phyloP scores from a whole-genome alignment of 306 rosid genomes.

The Glycine soja region DNA sequence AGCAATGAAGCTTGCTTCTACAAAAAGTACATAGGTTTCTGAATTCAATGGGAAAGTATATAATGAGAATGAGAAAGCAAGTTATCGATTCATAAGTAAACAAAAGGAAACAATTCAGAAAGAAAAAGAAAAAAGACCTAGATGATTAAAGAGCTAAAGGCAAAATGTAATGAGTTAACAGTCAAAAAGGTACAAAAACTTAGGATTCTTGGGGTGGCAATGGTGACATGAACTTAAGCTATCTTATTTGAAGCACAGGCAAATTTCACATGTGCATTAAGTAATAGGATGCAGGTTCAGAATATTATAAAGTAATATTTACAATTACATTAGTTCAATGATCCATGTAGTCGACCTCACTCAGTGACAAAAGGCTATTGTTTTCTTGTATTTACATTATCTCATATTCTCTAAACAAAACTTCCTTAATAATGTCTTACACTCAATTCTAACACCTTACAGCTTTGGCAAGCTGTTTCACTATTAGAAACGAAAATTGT shows the following conservation, averaged over 20 bases:
- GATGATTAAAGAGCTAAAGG: background rate
- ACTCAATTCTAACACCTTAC: background rate
- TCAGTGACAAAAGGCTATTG: background rate
- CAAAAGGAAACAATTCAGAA: background rate
- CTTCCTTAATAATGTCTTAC: slow-evolving; percentile 6
- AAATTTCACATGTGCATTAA: background rate
- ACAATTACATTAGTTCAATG: background rate
- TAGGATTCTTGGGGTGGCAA: slow-evolving; percentile 3
- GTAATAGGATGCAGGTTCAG: background rate
- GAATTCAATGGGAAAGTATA: background rate
- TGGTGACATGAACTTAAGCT: background rate
- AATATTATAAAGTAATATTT: background rate
- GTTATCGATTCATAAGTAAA: background rate
- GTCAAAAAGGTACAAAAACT: slow-evolving; percentile 12
- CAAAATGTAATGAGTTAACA: background rate
- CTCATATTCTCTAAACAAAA: background rate
- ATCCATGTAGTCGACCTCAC: background rate
- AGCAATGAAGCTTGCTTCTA: too few relatives aligned
- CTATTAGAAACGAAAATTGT: background rate
- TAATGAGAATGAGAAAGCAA: background rate
- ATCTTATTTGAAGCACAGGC: background rate
- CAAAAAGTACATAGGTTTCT: background rate
- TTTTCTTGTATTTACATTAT: background rate
- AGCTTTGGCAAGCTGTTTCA: background rate
- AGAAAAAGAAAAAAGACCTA: background rate